Evolutionary conservation across 2,329 filamentous ascomycete genomes (phyloP).

Genomic region (Sporothrix luriei): DNA sequence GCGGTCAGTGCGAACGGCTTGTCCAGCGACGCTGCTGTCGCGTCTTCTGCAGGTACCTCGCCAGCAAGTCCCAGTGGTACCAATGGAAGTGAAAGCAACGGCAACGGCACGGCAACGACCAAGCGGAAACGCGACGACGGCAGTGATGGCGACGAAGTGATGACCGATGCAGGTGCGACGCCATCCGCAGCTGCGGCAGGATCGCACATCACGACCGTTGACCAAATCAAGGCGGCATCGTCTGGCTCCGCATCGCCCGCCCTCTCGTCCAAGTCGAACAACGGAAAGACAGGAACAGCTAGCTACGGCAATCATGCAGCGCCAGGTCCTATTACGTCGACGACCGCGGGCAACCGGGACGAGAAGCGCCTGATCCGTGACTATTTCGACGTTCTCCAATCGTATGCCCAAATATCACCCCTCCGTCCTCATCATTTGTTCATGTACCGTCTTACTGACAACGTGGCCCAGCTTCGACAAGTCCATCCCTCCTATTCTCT

Average conservation of each 20-base stretch:
- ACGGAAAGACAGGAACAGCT: slow-evolving; percentile 33
- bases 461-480: slow-evolving; percentile 55
- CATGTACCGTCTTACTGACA: background rate
- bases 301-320: slow-evolving; percentile 38
- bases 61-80: slow-evolving; percentile 32
- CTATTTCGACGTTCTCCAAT: slow-evolving; percentile 49
- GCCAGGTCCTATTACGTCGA: slow-evolving; percentile 38
- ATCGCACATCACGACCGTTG: background rate
- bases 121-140: slow-evolving; percentile 63
- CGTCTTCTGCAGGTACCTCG: slow-evolving; percentile 38
- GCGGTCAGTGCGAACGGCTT: slow-evolving; percentile 42
- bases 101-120: slow-evolving; percentile 37
- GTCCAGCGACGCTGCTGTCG: slow-evolving; percentile 39
- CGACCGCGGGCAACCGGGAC: slow-evolving; percentile 37
- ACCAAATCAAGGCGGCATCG: slow-evolving; percentile 9
- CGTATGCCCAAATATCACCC: slow-evolving; percentile 42
- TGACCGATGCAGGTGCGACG: slow-evolving; percentile 28
- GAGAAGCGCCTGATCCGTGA: slow-evolving; percentile 47
- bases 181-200: background rate
- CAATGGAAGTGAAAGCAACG: slow-evolving; percentile 36
- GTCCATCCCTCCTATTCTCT: slow-evolving; percentile 55
- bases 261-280: background rate
- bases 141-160: slow-evolving; percentile 42
- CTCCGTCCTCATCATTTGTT: background rate
- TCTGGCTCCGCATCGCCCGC: slow-evolving; percentile 23